A percentile compares a stretch with the other conserved stretches of the same genome.
Conservation (phyloP, 305 asterid species). For the Fraxinus platypoda region DNA sequence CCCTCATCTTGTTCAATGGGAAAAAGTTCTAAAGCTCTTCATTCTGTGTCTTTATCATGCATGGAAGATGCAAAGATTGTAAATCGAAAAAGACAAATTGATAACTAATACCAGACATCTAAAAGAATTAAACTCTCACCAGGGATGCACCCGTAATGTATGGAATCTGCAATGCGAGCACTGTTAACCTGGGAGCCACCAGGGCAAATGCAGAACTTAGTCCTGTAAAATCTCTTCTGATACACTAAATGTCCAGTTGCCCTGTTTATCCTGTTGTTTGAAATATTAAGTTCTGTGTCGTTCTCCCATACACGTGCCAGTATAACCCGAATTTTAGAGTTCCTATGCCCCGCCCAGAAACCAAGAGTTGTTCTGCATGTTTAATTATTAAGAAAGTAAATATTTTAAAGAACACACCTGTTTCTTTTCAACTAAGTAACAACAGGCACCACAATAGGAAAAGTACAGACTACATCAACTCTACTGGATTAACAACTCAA, state of each 20-base stretch:
- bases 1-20: neutral
- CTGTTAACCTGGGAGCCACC: constrained; percentile 99
- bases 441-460: neutral
- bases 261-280: constrained; percentile 79
- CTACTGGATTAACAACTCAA: neutral
- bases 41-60: neutral
- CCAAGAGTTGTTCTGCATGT: constrained; percentile 83
- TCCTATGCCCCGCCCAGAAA: constrained; percentile 97
- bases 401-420: neutral
- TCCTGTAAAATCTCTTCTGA: constrained; percentile 84
- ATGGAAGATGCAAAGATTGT: neutral
- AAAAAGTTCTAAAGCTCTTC: neutral
- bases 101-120: neutral
- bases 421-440: neutral
- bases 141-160: constrained; percentile 92
- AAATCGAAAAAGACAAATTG: neutral
- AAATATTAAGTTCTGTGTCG: constrained; percentile 88
- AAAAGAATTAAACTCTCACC: constrained; percentile 47
- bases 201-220: constrained; percentile 94
- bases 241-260: constrained; percentile 81
- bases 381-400: constrained; percentile 12
- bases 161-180: constrained; percentile 89
- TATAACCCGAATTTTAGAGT: constrained; percentile 89
- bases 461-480: neutral
- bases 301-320: constrained; percentile 93